A percentile compares a stretch with the other conserved stretches of the same genome.
Evolutionary conservation across 2,329 filamentous ascomycete genomes (phyloP).

Genomic region (Taxawa tesnikishii): DNA sequence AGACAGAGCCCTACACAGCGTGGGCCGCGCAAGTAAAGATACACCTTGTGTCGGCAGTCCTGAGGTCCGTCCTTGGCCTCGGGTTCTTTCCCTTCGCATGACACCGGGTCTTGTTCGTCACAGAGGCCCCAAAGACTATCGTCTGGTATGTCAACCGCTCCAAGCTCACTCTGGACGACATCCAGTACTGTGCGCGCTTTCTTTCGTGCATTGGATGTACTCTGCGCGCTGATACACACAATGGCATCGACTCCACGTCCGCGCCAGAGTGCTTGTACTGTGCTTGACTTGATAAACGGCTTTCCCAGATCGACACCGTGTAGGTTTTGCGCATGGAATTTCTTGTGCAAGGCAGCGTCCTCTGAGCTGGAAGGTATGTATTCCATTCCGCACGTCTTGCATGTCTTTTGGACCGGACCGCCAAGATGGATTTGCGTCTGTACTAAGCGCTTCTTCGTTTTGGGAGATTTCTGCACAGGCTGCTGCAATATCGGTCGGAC

Average conservation of each 20-base stretch:
- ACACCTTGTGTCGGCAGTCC: conserved; percentile 44
- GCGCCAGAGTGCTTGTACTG: conserved; percentile 4
- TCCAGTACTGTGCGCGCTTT: conserved; percentile 43
- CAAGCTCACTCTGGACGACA: conserved; percentile 50
- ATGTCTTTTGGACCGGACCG: conserved; percentile 42
- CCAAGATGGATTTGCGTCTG: conserved; percentile 53
- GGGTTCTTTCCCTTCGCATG: conserved; percentile 10
- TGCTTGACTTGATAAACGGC: conserved; percentile 35
- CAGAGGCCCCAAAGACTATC: conserved; percentile 40
- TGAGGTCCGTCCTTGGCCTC: conserved; percentile 9
- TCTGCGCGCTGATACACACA: conserved; percentile 44
- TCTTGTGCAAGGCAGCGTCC: conserved; percentile 50
- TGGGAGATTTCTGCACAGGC: not conserved
- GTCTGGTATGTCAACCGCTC: conserved; percentile 47
- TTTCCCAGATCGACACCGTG: conserved; percentile 50
- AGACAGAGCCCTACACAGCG: conserved; percentile 52
- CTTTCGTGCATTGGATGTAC: conserved; percentile 38
- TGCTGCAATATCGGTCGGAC: not conserved
- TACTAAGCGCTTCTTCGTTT: conserved; percentile 26
- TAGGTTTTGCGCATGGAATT: conserved; percentile 50
- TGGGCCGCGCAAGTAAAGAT: conserved; percentile 47
- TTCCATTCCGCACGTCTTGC: conserved; percentile 52
- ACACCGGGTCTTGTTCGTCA: not conserved
- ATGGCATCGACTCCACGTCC: conserved; percentile 33
- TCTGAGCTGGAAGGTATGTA: conserved; percentile 50